Evolutionary conservation across 2,329 filamentous ascomycete genomes (phyloP).

Genomic region (Canariomyces notabilis): DNA sequence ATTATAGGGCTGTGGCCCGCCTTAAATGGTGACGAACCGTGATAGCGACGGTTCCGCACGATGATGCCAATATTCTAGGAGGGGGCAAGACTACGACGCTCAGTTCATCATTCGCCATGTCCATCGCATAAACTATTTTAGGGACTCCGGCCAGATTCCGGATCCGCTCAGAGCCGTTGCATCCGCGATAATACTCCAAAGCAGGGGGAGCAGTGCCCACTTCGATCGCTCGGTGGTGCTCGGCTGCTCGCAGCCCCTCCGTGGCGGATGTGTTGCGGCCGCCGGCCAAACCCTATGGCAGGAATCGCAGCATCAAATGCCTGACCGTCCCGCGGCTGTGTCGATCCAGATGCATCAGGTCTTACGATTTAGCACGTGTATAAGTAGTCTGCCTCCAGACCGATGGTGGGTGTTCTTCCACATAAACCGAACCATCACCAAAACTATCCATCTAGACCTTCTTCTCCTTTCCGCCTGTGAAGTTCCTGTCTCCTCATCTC

Average conservation of each 20-base stretch:
- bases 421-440: neutral
- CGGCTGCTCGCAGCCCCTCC: slow-evolving; percentile 9
- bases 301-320: neutral
- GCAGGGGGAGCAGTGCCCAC: too few species aligned
- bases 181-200: neutral
- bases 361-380: neutral
- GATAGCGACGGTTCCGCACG: slow-evolving; percentile 3
- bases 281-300: slow-evolving; percentile 7
- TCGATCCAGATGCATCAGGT: neutral
- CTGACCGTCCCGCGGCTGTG: neutral
- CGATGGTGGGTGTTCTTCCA: neutral
- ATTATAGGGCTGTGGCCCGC: too few species aligned
- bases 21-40: neutral
- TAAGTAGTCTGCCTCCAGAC: neutral
- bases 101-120: too few species aligned
- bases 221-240: too few species aligned
- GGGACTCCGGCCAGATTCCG: too few species aligned
- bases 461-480: neutral
- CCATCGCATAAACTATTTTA: too few species aligned
- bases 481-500: neutral
- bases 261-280: slow-evolving; percentile 8
- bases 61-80: slow-evolving; percentile 13
- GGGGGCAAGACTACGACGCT: neutral
- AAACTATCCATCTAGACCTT: neutral
- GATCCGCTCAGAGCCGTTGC: neutral